These are phyloP conservation scores for Lactarius akahatsu DNA, from an alignment of 768 basidiomycete species.

Conservation along the genomic window DNA sequence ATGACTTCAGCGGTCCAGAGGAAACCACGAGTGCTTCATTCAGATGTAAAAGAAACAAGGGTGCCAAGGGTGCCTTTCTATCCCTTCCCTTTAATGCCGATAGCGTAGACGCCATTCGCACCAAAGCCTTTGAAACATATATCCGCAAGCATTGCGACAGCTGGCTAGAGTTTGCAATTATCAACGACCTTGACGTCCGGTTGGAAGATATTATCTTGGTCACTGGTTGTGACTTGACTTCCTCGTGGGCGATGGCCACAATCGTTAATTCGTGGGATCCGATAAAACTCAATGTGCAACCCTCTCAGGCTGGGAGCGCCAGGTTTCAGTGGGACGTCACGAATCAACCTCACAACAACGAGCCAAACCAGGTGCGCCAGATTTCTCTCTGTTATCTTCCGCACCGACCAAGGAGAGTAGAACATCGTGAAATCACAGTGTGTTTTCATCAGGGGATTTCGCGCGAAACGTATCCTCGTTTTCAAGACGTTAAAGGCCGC, in stretches of 20 bases:
- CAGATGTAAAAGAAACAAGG: slow-evolving; percentile 15
- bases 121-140: background rate
- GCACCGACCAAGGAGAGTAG: slow-evolving; percentile 1
- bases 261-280: too few species aligned
- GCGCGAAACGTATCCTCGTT: slow-evolving; percentile 14
- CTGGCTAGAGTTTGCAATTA: slow-evolving; percentile 8
- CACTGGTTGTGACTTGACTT: too few species aligned
- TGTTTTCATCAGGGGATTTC: slow-evolving; percentile 19
- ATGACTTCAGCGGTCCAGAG: slow-evolving; percentile 7
- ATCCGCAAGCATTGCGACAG: background rate
- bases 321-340: slow-evolving; percentile 14
- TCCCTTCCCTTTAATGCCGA: slow-evolving; percentile 14
- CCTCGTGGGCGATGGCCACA: too few species aligned
- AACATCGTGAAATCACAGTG: slow-evolving; percentile 5
- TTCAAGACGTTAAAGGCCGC: slow-evolving; percentile 3
- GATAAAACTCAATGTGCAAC: background rate
- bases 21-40: slow-evolving; percentile 5
- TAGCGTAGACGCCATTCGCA: background rate
- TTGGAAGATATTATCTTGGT: slow-evolving; percentile 16
- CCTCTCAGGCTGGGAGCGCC: background rate
- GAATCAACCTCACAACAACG: slow-evolving; percentile 18
- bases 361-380: background rate
- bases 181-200: background rate
- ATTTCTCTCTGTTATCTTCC: background rate
- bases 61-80: slow-evolving; percentile 26